These are phyloP conservation scores for Cadophora malorum DNA, from an alignment of 2,329 filamentous ascomycete species.

Conservation along the genomic window DNA sequence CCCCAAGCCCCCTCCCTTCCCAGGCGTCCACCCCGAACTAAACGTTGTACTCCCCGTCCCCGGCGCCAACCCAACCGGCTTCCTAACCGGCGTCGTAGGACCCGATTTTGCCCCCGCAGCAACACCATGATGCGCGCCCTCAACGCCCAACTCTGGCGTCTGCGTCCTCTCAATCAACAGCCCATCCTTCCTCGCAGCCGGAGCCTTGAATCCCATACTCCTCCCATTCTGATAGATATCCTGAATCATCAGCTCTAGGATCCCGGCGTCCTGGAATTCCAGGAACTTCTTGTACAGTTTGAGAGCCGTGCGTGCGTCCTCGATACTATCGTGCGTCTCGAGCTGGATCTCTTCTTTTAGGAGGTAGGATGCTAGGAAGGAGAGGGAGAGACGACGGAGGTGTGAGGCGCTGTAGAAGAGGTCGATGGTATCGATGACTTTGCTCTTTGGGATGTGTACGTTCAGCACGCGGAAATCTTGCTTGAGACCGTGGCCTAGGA, in stretches of 20 bases:
- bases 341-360: constrained; percentile 94
- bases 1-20: constrained; percentile 46
- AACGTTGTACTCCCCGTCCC: constrained; percentile 46
- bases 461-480: constrained; percentile 99
- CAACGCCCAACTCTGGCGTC: constrained; percentile 57
- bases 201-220: constrained; percentile 64
- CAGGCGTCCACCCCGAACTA: constrained; percentile 53
- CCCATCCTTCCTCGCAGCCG: constrained; percentile 54
- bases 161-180: constrained; percentile 55
- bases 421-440: constrained; percentile 94
- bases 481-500: constrained; percentile 90
- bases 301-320: constrained; percentile 90
- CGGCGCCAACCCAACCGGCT: constrained; percentile 47
- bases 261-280: constrained; percentile 86
- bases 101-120: constrained; percentile 30
- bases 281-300: constrained; percentile 88
- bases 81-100: constrained; percentile 57
- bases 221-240: constrained; percentile 79
- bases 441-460: constrained; percentile 87
- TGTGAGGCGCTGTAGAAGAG: constrained; percentile 84
- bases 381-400: constrained; percentile 85
- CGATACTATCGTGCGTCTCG: constrained; percentile 91
- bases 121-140: constrained; percentile 31
- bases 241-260: constrained; percentile 81
- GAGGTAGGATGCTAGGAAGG: constrained; percentile 89